phyloP scores from a whole-genome alignment of 2,329 filamentous ascomycete species.

The Neofusicoccum laricinum region DNA sequence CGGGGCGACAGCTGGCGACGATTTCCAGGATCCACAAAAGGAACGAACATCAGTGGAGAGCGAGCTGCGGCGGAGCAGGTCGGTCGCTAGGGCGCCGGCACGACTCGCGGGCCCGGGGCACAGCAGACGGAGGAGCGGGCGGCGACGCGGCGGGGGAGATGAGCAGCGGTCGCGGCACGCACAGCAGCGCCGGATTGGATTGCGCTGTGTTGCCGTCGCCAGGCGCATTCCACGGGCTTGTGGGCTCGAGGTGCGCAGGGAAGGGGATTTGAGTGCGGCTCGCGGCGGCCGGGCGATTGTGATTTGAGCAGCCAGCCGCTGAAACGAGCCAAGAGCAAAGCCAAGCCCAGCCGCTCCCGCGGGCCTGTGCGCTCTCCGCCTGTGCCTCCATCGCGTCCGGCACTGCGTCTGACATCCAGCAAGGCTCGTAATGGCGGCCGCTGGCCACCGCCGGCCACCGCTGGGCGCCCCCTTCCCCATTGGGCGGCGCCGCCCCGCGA shows the following conservation, averaged over 20 bases:
- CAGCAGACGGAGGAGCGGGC: neutral
- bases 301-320: conserved; percentile 1
- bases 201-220: neutral
- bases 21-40: conserved; percentile 1
- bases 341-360: neutral
- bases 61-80: neutral
- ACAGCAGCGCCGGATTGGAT: neutral
- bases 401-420: conserved; percentile 7
- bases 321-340: neutral
- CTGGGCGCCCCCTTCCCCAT: neutral
- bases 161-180: neutral
- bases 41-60: conserved; percentile 6
- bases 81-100: neutral
- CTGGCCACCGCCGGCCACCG: neutral
- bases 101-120: neutral
- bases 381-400: neutral
- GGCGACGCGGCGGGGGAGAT: neutral
- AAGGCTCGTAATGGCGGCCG: neutral
- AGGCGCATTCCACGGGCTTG: neutral
- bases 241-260: too few species aligned
- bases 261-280: neutral
- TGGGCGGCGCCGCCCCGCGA: neutral
- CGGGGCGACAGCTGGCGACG: neutral
- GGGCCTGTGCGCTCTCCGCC: conserved; percentile 3
- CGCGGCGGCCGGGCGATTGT: neutral